phyloP scores from a whole-genome alignment of 257 asterid species.

The Solanum bulbocastanum region DNA sequence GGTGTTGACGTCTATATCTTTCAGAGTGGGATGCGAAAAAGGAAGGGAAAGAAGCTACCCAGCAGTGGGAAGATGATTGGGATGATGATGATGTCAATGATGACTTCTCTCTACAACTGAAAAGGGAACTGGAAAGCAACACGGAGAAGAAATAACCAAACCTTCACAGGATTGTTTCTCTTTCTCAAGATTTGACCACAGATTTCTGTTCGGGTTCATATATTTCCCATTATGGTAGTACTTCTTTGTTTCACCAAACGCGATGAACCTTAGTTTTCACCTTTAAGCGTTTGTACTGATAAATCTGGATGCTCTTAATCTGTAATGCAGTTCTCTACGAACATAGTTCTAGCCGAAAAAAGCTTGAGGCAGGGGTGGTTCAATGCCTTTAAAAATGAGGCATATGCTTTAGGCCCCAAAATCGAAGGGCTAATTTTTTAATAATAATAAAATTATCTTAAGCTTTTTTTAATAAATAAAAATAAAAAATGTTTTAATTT shows the following conservation, averaged over 20 bases:
- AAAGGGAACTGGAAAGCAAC: constrained; percentile 11
- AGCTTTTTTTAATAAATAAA: too few species aligned
- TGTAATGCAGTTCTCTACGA: not conserved
- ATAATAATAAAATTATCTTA: too few species aligned
- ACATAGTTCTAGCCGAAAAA: not conserved
- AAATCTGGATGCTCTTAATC: not conserved
- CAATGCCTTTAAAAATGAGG: too few species aligned
- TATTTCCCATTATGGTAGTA: not conserved
- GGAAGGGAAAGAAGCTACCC: constrained; percentile 5
- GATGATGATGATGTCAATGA: constrained; percentile 23
- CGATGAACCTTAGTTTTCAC: not conserved
- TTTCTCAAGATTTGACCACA: not conserved
- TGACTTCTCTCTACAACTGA: constrained; percentile 18
- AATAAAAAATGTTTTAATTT: too few species aligned
- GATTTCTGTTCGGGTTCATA: not conserved
- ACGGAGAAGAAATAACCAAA: not conserved
- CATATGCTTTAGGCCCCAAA: too few species aligned
- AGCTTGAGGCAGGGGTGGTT: not conserved
- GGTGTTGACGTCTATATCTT: not conserved
- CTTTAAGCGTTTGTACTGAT: not conserved
- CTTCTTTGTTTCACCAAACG: not conserved
- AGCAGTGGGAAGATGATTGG: constrained; percentile 26
- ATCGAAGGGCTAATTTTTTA: too few species aligned
- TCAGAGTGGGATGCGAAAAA: constrained; percentile 4
- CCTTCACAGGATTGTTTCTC: not conserved